phyloP scores from a whole-genome alignment of 306 rosid species.

The Prunus armeniaca region DNA sequence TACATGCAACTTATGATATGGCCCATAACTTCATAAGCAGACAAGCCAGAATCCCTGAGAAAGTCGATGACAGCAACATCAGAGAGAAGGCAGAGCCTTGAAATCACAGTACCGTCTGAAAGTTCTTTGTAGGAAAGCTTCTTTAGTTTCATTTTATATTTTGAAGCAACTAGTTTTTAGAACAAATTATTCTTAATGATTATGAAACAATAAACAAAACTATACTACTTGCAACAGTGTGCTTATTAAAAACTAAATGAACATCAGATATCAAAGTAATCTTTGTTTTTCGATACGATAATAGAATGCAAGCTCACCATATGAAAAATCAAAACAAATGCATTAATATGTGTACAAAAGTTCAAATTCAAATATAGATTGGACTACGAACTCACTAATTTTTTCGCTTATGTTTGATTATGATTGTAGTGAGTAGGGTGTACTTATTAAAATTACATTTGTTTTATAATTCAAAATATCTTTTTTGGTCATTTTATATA shows the following conservation, averaged over 20 bases:
- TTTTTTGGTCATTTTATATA: too few species aligned
- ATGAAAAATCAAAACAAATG: neutral
- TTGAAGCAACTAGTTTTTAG: neutral
- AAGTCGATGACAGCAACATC: conserved; percentile 26
- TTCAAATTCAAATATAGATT: neutral
- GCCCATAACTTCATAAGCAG: conserved; percentile 43
- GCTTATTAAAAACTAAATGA: neutral
- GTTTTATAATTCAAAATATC: too few species aligned
- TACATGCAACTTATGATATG: conserved; percentile 77
- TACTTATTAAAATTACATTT: too few species aligned
- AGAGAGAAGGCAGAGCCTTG: conserved; percentile 37
- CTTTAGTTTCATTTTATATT: neutral
- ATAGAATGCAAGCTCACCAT: neutral
- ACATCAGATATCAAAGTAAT: neutral
- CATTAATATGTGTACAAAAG: neutral
- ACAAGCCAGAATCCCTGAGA: conserved; percentile 23
- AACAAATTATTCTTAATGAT: neutral
- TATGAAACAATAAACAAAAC: neutral
- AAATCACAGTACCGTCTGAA: neutral
- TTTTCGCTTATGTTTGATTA: neutral
- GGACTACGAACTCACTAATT: neutral
- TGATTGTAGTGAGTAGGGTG: too few species aligned
- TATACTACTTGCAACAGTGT: neutral
- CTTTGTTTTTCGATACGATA: neutral
- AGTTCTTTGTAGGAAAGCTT: neutral